These are phyloP conservation scores for Pythium diclinum DNA, from an alignment of 352 stramenopile species.

Conservation along the genomic window DNA sequence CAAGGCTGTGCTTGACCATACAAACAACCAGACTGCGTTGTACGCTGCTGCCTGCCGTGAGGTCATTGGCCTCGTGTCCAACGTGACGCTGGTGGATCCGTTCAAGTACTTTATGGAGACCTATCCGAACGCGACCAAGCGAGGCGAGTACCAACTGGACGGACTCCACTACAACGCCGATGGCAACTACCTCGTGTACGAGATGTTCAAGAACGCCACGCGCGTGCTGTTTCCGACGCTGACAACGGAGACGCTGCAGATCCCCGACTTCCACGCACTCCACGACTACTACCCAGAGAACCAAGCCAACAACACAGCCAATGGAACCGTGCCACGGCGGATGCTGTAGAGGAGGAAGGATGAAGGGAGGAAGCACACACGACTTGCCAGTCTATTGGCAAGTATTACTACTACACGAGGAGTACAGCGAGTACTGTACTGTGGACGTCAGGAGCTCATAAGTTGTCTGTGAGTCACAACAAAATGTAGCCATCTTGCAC, in stretches of 20 bases:
- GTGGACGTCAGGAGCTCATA: too few species aligned
- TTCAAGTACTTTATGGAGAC: conserved; percentile 2
- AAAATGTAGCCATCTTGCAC: too few species aligned
- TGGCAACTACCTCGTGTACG: conserved; percentile 14
- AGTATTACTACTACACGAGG: too few species aligned
- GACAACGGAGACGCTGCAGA: conserved; percentile 8
- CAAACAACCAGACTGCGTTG: not conserved
- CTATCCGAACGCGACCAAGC: not conserved
- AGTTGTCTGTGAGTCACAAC: too few species aligned
- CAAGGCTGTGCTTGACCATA: conserved; percentile 2
- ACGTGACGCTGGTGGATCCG: conserved; percentile 3
- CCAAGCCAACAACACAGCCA: too few species aligned
- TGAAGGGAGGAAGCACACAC: too few species aligned
- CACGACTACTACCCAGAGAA: too few species aligned
- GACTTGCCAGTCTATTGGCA: too few species aligned
- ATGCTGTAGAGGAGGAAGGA: too few species aligned
- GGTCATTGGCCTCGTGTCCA: not conserved
- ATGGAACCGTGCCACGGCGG: too few species aligned
- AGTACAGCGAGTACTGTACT: too few species aligned
- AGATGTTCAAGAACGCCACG: not conserved
- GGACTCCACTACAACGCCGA: conserved; percentile 15
- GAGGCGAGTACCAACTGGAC: not conserved
- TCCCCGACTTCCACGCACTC: conserved; percentile 9
- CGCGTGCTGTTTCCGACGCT: not conserved
- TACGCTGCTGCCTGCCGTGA: conserved; percentile 6